Percentiles rank a stretch among this genome's conserved stretches.
phyloP scores from a whole-genome alignment of 148 eudicot species.

The Nepenthes mirabilis region DNA sequence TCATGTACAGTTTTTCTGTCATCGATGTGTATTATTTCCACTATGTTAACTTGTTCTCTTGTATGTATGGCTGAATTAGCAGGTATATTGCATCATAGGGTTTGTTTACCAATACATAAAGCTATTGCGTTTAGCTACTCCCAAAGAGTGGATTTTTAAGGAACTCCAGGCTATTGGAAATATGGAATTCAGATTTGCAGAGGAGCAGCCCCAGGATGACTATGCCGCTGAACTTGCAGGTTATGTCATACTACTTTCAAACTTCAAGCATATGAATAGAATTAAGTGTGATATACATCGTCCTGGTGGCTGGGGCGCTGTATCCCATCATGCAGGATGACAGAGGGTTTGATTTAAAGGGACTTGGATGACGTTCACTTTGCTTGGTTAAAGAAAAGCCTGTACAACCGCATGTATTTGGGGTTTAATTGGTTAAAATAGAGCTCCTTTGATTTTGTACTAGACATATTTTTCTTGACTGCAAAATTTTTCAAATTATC shows the following conservation, averaged over 20 bases:
- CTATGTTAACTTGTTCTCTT: background rate
- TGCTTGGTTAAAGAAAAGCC: too few relatives aligned
- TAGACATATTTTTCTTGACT: too few relatives aligned
- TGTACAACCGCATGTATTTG: too few relatives aligned
- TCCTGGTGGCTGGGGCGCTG: too few relatives aligned
- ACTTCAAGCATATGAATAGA: background rate
- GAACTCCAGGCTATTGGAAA: conserved; percentile 90
- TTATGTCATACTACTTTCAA: conserved; percentile 6
- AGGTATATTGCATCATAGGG: conserved; percentile 82
- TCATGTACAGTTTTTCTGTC: too few relatives aligned
- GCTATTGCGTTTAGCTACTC: conserved; percentile 58
- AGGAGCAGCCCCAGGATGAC: conserved; percentile 97
- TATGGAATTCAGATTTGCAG: conserved; percentile 93
- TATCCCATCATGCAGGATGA: too few relatives aligned
- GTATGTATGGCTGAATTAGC: conserved; percentile 3
- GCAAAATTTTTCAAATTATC: too few relatives aligned
- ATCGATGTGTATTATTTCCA: background rate
- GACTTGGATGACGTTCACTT: too few relatives aligned
- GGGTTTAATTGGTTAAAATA: too few relatives aligned
- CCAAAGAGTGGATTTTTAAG: conserved; percentile 89
- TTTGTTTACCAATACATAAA: conserved; percentile 82
- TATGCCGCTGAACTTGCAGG: conserved; percentile 98
- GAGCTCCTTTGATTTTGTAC: too few relatives aligned
- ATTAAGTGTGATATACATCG: background rate
- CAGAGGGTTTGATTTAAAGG: too few relatives aligned